Percentiles rank a stretch among this genome's conserved stretches.
phyloP scores from a whole-genome alignment of 352 stramenopile genomes.

The Globisporangium paddicum region DNA sequence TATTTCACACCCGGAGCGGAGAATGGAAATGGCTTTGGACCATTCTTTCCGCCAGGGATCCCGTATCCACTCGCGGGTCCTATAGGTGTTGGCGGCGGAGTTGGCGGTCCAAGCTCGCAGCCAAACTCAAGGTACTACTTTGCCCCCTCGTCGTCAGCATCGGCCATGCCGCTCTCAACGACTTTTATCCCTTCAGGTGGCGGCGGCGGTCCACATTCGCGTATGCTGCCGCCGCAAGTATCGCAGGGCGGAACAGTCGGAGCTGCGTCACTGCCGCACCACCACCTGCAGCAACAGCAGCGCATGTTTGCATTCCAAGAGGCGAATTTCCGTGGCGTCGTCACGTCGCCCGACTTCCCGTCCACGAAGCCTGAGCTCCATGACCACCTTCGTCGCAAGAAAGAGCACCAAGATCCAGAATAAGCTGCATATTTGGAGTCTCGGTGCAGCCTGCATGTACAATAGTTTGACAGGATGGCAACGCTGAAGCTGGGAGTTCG shows the following conservation, averaged over 20 bases:
- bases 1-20: conserved; percentile 47
- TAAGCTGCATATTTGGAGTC: too few species aligned
- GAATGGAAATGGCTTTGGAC: conserved; percentile 17
- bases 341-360: conserved; percentile 3
- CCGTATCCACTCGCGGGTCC: conserved; percentile 5
- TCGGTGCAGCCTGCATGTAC: too few species aligned
- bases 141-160: neutral
- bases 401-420: neutral
- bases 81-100: conserved; percentile 2
- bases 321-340: conserved; percentile 6
- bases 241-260: neutral
- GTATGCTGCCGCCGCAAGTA: conserved; percentile 5
- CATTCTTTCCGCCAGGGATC: conserved; percentile 16
- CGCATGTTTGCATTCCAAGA: conserved; percentile 9
- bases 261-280: neutral
- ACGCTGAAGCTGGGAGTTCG: neutral
- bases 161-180: neutral
- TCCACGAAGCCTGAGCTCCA: conserved; percentile 1
- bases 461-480: neutral
- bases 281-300: neutral
- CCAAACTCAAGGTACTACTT: conserved; percentile 53
- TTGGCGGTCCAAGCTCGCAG: neutral
- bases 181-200: neutral
- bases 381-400: neutral
- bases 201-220: neutral